phyloP scores from a whole-genome alignment of 768 basidiomycete genomes.

The Amanita molliuscula region DNA sequence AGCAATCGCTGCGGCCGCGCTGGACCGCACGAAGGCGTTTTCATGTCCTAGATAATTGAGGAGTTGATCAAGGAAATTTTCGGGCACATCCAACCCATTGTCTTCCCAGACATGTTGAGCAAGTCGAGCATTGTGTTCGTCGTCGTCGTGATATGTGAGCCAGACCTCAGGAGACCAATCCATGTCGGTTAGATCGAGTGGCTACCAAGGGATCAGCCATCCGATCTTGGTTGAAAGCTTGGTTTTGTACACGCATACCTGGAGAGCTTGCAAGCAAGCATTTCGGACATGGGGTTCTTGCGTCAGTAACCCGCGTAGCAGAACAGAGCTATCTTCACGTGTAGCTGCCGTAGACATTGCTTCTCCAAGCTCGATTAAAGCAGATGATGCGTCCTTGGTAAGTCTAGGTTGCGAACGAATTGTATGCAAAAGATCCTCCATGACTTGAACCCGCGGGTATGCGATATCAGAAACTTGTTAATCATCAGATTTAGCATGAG shows the following conservation, averaged over 20 bases:
- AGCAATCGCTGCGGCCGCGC: constrained; percentile 62
- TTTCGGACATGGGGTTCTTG: constrained; percentile 85
- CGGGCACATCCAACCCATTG: constrained; percentile 83
- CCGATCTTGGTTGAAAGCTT: not conserved
- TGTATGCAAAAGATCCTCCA: constrained; percentile 60
- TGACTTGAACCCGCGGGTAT: constrained; percentile 66
- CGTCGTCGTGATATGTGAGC: constrained; percentile 79
- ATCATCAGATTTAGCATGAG: not conserved
- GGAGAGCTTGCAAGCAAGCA: constrained; percentile 83
- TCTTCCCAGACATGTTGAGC: constrained; percentile 89
- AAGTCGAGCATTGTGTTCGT: constrained; percentile 78
- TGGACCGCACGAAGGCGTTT: constrained; percentile 69
- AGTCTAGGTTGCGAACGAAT: constrained; percentile 73
- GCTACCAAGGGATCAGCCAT: constrained; percentile 29
- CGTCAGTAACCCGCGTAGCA: constrained; percentile 67
- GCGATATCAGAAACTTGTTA: constrained; percentile 58
- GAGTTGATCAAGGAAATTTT: constrained; percentile 47
- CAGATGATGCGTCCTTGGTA: constrained; percentile 73
- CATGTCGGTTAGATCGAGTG: constrained; percentile 88
- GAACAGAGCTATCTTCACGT: constrained; percentile 46
- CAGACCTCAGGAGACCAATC: constrained; percentile 89
- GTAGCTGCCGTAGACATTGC: constrained; percentile 62
- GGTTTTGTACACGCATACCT: constrained; percentile 34
- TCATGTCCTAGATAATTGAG: constrained; percentile 67
- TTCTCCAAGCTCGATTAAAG: constrained; percentile 73